These are phyloP conservation scores for Mrakia hoshinonis DNA, from an alignment of 768 basidiomycete genomes.

Conservation along the genomic window DNA sequence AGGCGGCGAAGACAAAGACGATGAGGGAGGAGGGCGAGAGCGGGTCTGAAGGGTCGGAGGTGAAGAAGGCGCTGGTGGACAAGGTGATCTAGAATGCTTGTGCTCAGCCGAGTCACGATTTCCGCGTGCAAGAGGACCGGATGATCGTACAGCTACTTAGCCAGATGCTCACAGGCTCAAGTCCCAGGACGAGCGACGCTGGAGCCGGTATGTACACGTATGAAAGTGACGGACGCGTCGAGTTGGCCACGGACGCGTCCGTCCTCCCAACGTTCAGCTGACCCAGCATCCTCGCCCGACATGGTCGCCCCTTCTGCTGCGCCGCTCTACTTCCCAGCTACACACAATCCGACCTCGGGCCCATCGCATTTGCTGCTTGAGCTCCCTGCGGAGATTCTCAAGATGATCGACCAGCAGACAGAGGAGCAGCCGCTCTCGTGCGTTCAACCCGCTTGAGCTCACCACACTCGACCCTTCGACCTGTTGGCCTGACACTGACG, in stretches of 20 bases:
- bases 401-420: conserved; percentile 34
- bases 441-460: conserved; percentile 15
- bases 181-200: too few species aligned
- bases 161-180: too few species aligned
- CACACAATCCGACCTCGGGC: not conserved
- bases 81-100: not conserved
- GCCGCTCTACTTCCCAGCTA: conserved; percentile 11
- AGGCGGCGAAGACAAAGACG: too few species aligned
- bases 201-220: too few species aligned
- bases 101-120: too few species aligned
- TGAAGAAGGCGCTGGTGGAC: not conserved
- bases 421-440: conserved; percentile 32
- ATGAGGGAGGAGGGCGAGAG: not conserved
- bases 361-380: conserved; percentile 35
- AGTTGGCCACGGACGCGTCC: not conserved
- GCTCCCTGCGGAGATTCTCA: conserved; percentile 38
- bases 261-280: not conserved
- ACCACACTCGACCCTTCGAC: not conserved
- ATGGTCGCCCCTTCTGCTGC: not conserved
- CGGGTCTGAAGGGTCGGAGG: not conserved
- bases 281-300: not conserved
- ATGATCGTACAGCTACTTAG: too few species aligned
- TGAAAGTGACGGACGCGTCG: not conserved
- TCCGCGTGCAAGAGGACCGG: too few species aligned
- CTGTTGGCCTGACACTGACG: not conserved